Evolutionary conservation across 768 basidiomycete genomes (phyloP), one percentile per base, ranked within the genome.

Genomic region (Sarcodon aspratus): DNA sequence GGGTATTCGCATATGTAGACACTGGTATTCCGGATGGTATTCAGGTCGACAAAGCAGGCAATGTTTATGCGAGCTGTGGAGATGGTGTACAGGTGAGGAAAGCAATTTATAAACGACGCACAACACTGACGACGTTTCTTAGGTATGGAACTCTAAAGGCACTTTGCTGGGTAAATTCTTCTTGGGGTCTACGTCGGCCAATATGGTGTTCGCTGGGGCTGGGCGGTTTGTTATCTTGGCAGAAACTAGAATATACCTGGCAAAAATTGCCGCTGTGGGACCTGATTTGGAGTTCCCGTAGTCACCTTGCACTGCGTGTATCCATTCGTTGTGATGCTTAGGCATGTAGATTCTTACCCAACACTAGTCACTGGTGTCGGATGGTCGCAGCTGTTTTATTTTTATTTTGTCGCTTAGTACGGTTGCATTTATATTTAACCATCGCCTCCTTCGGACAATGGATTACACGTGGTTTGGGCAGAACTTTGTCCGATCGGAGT

Each of bases 21-120:
- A 68, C 80, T 17, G 85, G 82, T 1, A 63, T 79, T 32, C 75
- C 82, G 6, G 83, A 86, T 51, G 84, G 84, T 9, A 61, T 85
- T 9, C 77, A 81, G 55, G 67, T 82, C 1, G 85, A 88, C 55
- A 65, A 65, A 4, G 60, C 69, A 0, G 81, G 81, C 0, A 85
- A 86, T 52, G 74, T 87, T 0, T 87, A 78, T 57, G 67, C 78
- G 0, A 80, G 78, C 1, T 76, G 75, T 48, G 82, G 76, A n/a
- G 85, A 86, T 49, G 84, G 83, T 36, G 72, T 77, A 0, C 76
- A 84, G 27, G 80, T 79, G 34, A 47, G 68, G 53, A 13, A 11
- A 12, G 36, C 34, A 10, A 45, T 27, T 48, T 1, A 48, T 12
- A 35, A 36, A 46, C 32, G 40, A 9, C 31, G 13, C 31, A n/a